A percentile compares a stretch with the other conserved stretches of the same genome.
Evolutionary conservation across 2,329 filamentous ascomycete genomes (phyloP).

Genomic region (Aspergillus udagawae): DNA sequence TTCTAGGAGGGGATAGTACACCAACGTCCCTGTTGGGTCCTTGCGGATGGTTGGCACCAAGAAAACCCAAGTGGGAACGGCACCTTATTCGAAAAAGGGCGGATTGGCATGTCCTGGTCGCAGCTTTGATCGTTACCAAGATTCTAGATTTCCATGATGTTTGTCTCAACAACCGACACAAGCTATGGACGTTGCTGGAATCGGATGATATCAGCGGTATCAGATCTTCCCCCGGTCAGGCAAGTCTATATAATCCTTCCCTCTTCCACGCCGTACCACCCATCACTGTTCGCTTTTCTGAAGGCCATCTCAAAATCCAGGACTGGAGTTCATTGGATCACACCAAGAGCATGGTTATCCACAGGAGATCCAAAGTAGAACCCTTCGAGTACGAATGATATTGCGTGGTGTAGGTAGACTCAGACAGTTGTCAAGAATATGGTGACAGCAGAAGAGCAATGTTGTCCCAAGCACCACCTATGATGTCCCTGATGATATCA

Average conservation of each 20-base stretch:
- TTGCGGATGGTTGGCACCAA: background rate
- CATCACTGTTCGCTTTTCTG: background rate
- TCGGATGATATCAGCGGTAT: background rate
- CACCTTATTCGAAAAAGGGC: background rate
- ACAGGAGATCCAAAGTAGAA: background rate
- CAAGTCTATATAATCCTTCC: background rate
- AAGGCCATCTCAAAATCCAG: background rate
- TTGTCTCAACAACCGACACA: background rate
- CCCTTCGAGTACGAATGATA: background rate
- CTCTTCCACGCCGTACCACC: background rate
- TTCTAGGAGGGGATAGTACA: too few species aligned
- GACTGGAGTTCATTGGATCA: background rate
- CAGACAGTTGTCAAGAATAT: background rate
- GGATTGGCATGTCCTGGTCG: background rate
- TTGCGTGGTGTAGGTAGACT: background rate
- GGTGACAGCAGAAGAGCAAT: background rate
- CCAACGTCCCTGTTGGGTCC: too few species aligned
- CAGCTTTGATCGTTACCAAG: background rate
- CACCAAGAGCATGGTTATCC: background rate
- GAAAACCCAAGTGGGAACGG: background rate
- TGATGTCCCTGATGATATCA: background rate
- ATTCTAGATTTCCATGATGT: background rate
- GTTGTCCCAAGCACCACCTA: background rate
- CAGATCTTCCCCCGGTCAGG: background rate
- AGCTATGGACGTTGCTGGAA: background rate